Conservation (phyloP, 2,329 filamentous ascomycete species). For the Parascedosporium putredinis region DNA sequence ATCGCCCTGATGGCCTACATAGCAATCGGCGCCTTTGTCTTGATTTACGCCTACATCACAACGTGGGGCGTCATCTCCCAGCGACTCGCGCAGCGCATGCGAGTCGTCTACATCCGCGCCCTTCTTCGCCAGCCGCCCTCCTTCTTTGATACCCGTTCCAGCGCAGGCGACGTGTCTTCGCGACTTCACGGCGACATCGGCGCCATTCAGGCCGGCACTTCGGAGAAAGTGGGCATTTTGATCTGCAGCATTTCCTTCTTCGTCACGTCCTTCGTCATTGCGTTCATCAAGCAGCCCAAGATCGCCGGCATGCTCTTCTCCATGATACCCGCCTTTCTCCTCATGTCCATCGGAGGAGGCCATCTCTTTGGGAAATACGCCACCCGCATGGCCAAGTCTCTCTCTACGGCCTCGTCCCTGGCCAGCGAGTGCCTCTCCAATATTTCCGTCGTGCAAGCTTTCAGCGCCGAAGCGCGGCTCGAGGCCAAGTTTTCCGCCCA, state of each 20-base stretch:
- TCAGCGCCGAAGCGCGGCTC: constrained; percentile 39
- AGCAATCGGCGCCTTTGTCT: constrained; percentile 44
- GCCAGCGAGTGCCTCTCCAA: constrained; percentile 45
- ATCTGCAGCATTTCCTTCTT: constrained; percentile 49
- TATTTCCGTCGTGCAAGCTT: constrained; percentile 43
- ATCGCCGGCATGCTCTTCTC: constrained; percentile 49
- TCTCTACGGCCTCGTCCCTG: constrained; percentile 40
- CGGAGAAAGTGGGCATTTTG: constrained; percentile 53
- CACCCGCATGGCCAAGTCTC: constrained; percentile 30
- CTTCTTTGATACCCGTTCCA: constrained; percentile 44
- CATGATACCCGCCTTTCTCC: constrained; percentile 42
- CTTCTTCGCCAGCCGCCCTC: constrained; percentile 46
- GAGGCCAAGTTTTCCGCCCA: constrained; percentile 35
- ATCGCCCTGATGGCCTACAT: constrained; percentile 49
- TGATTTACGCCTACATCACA: constrained; percentile 47
- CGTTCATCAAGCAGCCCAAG: constrained; percentile 46
- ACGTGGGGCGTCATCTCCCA: constrained; percentile 49
- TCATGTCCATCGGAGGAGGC: constrained; percentile 40
- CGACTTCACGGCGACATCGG: background rate
- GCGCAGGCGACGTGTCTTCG: constrained; percentile 36
- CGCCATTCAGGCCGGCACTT: constrained; percentile 40
- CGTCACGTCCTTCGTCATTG: constrained; percentile 48
- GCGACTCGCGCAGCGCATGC: constrained; percentile 44
- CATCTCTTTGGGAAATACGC: constrained; percentile 37
- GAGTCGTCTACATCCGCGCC: constrained; percentile 42